Conservation (phyloP, 495 filamentous ascomycete species). For the Apiosordaria backusii region DNA sequence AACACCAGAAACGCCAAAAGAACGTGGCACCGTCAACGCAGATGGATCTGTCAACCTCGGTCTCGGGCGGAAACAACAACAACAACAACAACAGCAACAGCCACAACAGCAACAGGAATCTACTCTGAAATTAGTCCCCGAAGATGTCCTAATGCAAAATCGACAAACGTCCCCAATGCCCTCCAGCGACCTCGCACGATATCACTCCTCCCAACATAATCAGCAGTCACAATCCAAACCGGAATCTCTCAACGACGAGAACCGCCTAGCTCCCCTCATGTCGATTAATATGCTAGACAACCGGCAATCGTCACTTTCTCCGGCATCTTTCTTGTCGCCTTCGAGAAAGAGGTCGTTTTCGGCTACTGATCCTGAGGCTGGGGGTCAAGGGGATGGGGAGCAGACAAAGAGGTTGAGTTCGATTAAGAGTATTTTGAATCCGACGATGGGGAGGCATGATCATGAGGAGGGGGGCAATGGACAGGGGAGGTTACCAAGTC, state of each 20-base stretch:
- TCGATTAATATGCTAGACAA: constrained; percentile 40
- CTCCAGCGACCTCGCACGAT: constrained; percentile 40
- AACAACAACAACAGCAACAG: neutral
- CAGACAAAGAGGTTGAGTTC: constrained; percentile 63
- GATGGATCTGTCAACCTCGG: constrained; percentile 59
- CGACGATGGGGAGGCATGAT: constrained; percentile 32
- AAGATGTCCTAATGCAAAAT: constrained; percentile 38
- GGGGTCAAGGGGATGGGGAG: constrained; percentile 28
- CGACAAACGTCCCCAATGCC: constrained; percentile 35
- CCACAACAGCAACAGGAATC: constrained; percentile 28
- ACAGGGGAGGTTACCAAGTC: constrained; percentile 36
- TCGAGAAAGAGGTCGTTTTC: constrained; percentile 67
- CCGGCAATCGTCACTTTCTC: constrained; percentile 49
- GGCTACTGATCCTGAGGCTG: constrained; percentile 45
- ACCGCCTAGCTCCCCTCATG: constrained; percentile 52
- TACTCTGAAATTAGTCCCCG: constrained; percentile 45
- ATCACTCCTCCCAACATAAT: constrained; percentile 41
- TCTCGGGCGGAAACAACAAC: constrained; percentile 40
- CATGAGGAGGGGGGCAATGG: constrained; percentile 26
- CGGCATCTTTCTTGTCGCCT: constrained; percentile 50
- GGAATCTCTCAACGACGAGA: constrained; percentile 50
- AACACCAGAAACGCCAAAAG: constrained; percentile 35
- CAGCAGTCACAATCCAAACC: constrained; percentile 40
- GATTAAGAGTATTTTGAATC: constrained; percentile 79
- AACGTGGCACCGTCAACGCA: constrained; percentile 50